phyloP scores from a whole-genome alignment of 163 green algal genomes.

The Trebouxiophyceae sp. region DNA sequence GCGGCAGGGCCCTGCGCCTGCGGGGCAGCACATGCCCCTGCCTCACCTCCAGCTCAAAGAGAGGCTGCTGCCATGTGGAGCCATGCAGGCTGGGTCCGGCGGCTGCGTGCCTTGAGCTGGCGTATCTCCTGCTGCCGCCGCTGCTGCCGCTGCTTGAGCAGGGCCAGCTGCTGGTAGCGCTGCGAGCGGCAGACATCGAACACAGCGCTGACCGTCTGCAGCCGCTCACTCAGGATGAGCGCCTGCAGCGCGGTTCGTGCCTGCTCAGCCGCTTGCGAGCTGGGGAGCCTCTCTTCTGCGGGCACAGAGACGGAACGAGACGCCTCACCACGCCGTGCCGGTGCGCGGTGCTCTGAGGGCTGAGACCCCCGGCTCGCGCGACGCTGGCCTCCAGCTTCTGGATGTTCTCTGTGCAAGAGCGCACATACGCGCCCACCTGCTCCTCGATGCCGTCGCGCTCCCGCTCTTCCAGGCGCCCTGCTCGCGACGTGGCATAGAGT shows the following conservation, averaged over 20 bases:
- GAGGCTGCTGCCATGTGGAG: no score
- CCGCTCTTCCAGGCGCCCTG: conserved; percentile 14
- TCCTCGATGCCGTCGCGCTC: conserved; percentile 40
- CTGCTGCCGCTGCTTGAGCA: conserved; percentile 14
- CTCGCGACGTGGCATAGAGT: background rate
- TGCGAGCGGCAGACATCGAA: conserved; percentile 48
- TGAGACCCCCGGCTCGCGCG: conserved; percentile 1
- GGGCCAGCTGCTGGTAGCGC: conserved; percentile 30
- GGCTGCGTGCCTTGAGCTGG: background rate
- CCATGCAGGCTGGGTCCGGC: no score
- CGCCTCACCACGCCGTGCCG: conserved; percentile 55
- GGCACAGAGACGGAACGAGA: no score
- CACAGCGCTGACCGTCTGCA: conserved; percentile 22
- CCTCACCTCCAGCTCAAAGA: no score
- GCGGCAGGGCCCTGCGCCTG: no score
- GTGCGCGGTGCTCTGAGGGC: conserved; percentile 34
- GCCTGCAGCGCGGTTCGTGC: conserved; percentile 31
- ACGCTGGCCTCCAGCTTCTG: conserved; percentile 20
- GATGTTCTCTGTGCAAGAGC: conserved; percentile 36
- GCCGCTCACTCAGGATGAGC: conserved; percentile 25
- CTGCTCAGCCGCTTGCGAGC: no score
- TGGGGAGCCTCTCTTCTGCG: no score
- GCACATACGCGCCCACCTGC: conserved; percentile 28
- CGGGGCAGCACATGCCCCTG: no score
- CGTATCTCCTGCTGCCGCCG: background rate